Conservation (phyloP, 2,329 filamentous ascomycete genomes). For the Zelopaecilomyces penicillatus region DNA sequence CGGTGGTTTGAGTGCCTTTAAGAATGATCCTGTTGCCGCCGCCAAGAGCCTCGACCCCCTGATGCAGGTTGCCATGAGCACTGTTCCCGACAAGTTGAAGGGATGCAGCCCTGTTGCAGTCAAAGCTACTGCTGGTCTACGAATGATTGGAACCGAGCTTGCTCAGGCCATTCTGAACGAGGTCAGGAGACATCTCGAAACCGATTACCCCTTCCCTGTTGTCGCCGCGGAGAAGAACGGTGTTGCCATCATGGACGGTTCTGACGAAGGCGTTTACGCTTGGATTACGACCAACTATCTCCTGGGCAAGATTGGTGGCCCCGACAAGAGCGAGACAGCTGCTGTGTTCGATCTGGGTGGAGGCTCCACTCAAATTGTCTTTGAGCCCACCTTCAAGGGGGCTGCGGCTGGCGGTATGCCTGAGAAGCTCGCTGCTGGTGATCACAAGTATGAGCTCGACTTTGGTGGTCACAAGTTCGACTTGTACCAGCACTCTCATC, state of each 20-base stretch:
- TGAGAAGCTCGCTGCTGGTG: slow-evolving; percentile 73
- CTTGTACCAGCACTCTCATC: slow-evolving; percentile 95
- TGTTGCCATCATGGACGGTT: slow-evolving; percentile 95
- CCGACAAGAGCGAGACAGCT: slow-evolving; percentile 82
- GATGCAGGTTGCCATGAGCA: slow-evolving; percentile 75
- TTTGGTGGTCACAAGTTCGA: slow-evolving; percentile 89
- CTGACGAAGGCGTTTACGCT: slow-evolving; percentile 93
- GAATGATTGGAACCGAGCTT: slow-evolving; percentile 73
- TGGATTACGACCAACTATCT: slow-evolving; percentile 99
- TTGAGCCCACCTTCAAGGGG: slow-evolving; percentile 85
- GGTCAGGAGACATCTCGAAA: slow-evolving; percentile 77
- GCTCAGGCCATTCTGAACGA: slow-evolving; percentile 78
- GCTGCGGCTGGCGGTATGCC: slow-evolving; percentile 70
- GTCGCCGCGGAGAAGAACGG: slow-evolving; percentile 78
- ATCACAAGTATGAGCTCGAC: slow-evolving; percentile 88
- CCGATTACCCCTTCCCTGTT: slow-evolving; percentile 87
- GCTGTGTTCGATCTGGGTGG: slow-evolving; percentile 94
- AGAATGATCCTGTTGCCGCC: slow-evolving; percentile 75
- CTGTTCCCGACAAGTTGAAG: slow-evolving; percentile 81
- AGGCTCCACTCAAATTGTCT: slow-evolving; percentile 97
- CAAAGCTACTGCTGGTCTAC: slow-evolving; percentile 90
- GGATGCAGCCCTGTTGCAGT: slow-evolving; percentile 93
- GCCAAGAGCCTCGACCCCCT: slow-evolving; percentile 84
- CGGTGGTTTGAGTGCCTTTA: slow-evolving; percentile 80
- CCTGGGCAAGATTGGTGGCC: slow-evolving; percentile 90